phyloP scores from a whole-genome alignment of 441 rosid genomes.

The Viola pubescens region DNA sequence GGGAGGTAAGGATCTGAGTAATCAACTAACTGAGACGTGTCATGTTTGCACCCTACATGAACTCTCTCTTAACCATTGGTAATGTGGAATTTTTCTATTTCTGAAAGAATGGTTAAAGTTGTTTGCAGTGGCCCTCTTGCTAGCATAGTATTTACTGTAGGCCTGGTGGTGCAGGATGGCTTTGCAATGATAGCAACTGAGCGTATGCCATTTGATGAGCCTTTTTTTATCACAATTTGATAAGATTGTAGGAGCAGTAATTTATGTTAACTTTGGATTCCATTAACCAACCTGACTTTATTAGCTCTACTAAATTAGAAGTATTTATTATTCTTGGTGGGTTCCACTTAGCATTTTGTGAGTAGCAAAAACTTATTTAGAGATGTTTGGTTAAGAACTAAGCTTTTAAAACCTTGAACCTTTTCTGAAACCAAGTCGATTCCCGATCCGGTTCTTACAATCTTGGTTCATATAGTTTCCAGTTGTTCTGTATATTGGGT shows the following conservation, averaged over 20 bases:
- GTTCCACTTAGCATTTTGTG: neutral
- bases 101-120: neutral
- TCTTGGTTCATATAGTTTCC: too few relatives aligned
- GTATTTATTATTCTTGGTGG: neutral
- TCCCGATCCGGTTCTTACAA: too few relatives aligned
- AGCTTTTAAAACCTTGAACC: too few relatives aligned
- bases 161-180: slow-evolving; percentile 4
- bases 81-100: neutral
- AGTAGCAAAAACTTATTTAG: neutral
- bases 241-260: neutral
- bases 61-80: neutral
- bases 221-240: neutral
- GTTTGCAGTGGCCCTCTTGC: neutral
- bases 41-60: neutral
- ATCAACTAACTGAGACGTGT: neutral
- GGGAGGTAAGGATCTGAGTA: neutral
- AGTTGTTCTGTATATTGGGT: too few relatives aligned
- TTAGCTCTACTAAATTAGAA: neutral
- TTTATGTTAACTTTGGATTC: neutral
- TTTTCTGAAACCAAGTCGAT: too few relatives aligned
- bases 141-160: slow-evolving; percentile 13
- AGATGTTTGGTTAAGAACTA: neutral
- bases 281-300: neutral
- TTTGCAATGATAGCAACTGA: slow-evolving; percentile 1
- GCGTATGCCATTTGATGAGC: slow-evolving; percentile 6